A percentile compares a stretch with the other conserved stretches of the same genome.
Conservation (phyloP, 2,329 filamentous ascomycete species). For the Acarospora socialis region DNA sequence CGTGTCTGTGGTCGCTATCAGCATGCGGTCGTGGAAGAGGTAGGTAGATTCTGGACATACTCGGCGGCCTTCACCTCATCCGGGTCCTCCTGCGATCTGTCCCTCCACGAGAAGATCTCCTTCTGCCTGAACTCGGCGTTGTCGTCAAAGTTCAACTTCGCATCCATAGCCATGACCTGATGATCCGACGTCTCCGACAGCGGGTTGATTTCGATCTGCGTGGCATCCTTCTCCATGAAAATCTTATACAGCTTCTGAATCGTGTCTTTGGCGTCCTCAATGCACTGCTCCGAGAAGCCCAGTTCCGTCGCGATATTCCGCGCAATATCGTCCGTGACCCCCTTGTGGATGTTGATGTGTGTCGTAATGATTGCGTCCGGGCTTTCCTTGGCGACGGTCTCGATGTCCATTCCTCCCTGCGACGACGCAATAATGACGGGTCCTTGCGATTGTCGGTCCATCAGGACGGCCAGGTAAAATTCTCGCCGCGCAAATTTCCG, state of each 20-base stretch:
- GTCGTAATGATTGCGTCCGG: conserved; percentile 93
- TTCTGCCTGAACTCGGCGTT: conserved; percentile 98
- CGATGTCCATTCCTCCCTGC: conserved; percentile 98
- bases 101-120: conserved; percentile 87
- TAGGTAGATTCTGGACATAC: conserved; percentile 34
- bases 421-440: conserved; percentile 96
- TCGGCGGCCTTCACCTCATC: conserved; percentile 95
- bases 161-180: conserved; percentile 97
- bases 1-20: conserved; percentile 29
- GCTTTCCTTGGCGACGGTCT: conserved; percentile 94
- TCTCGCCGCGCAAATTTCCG: conserved; percentile 98
- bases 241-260: conserved; percentile 99
- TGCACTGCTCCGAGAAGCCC: conserved; percentile 94
- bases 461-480: conserved; percentile 97
- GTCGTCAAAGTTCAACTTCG: conserved; percentile 97
- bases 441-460: conserved; percentile 83
- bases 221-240: conserved; percentile 96
- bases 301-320: conserved; percentile 78
- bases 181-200: conserved; percentile 96
- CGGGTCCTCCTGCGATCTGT: conserved; percentile 86
- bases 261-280: conserved; percentile 86
- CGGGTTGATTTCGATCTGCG: conserved; percentile 99
- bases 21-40: conserved; percentile 1
- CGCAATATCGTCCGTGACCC: conserved; percentile 92
- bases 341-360: conserved; percentile 81